These are phyloP conservation scores for Aspergillus bertholletiae DNA, from an alignment of 495 filamentous ascomycete species.

Conservation along the genomic window DNA sequence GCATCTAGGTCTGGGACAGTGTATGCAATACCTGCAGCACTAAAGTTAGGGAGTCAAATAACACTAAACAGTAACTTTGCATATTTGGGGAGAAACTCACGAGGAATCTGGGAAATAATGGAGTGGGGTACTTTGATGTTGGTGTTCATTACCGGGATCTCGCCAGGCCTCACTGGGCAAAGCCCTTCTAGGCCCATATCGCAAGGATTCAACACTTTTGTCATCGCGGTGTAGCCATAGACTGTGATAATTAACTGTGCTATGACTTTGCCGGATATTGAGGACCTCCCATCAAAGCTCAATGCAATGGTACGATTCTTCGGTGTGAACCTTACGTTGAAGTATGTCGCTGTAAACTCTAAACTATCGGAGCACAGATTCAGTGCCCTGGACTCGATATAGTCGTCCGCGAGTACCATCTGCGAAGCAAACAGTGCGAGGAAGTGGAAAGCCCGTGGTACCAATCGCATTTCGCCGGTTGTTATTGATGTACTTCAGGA, in stretches of 20 bases:
- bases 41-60: not conserved
- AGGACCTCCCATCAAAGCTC: slow-evolving; percentile 68
- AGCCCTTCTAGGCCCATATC: slow-evolving; percentile 56
- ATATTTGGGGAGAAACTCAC: slow-evolving; percentile 36
- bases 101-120: slow-evolving; percentile 64
- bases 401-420: not conserved
- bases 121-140: slow-evolving; percentile 56
- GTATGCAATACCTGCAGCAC: slow-evolving; percentile 65
- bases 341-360: slow-evolving; percentile 64
- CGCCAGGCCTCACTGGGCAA: slow-evolving; percentile 84
- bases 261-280: slow-evolving; percentile 68
- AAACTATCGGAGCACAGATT: slow-evolving; percentile 64
- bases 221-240: slow-evolving; percentile 67
- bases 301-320: slow-evolving; percentile 60
- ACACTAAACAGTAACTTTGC: no score
- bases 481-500: not conserved
- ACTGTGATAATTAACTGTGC: slow-evolving; percentile 66
- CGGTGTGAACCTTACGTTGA: slow-evolving; percentile 67
- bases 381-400: slow-evolving; percentile 62
- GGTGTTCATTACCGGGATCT: slow-evolving; percentile 50
- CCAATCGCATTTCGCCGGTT: not conserved
- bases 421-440: not conserved
- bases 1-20: slow-evolving; percentile 91
- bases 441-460: not conserved
- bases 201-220: slow-evolving; percentile 68